Conservation (phyloP, 305 asterid species). For the Solanum hybrid region DNA sequence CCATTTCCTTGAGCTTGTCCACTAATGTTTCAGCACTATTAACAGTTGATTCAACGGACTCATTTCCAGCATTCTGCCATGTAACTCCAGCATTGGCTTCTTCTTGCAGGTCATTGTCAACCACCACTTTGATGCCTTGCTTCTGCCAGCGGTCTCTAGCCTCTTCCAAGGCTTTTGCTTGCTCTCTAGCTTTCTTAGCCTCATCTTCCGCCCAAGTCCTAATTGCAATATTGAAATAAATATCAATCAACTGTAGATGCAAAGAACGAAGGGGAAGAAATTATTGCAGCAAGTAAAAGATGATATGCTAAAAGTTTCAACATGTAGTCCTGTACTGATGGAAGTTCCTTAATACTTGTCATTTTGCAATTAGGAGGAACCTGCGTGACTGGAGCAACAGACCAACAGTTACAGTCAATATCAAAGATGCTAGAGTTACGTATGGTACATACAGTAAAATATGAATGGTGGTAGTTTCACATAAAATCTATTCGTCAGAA, state of each 20-base stretch:
- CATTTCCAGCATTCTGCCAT: constrained; percentile 66
- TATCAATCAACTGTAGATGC: constrained; percentile 1
- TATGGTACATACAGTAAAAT: neutral
- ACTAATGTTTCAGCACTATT: constrained; percentile 61
- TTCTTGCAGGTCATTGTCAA: constrained; percentile 64
- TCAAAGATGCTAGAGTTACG: neutral
- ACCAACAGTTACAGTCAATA: neutral
- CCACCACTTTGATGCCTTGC: constrained; percentile 84
- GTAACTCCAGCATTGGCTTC: constrained; percentile 68
- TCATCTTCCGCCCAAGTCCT: constrained; percentile 98
- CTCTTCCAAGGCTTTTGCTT: constrained; percentile 73
- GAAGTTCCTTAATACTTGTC: neutral
- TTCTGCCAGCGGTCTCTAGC: constrained; percentile 80
- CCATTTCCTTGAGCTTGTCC: constrained; percentile 69
- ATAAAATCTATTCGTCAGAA: neutral
- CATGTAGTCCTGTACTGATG: neutral
- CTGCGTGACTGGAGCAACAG: neutral
- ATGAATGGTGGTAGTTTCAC: neutral
- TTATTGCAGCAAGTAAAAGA: neutral
- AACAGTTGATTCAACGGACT: constrained; percentile 56
- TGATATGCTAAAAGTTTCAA: neutral
- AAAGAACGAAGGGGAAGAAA: neutral
- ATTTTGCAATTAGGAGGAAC: neutral
- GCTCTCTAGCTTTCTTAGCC: constrained; percentile 85
- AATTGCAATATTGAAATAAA: constrained; percentile 10